Percentiles rank a stretch among this genome's conserved stretches.
Conservation (phyloP, 768 basidiomycete species). For the Galerina sulciceps region DNA sequence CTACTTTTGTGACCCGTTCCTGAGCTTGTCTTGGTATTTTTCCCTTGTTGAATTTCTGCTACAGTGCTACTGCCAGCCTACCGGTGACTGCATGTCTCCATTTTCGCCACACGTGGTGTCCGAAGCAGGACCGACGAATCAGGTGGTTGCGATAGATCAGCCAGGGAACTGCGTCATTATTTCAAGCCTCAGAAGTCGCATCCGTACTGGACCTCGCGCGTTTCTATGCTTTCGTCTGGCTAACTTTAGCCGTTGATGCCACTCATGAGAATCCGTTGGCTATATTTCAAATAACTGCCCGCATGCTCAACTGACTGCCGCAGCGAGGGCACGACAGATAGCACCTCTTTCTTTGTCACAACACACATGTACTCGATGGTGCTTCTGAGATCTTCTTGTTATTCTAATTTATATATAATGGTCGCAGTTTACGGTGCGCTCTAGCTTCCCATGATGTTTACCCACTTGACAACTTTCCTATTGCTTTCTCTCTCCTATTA, state of each 20-base stretch:
- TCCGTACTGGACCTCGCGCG: background rate
- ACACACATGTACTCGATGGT: background rate
- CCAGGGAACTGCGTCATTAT: background rate
- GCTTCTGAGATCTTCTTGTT: background rate
- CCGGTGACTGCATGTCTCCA: background rate
- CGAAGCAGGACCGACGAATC: constrained; percentile 8
- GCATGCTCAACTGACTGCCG: constrained; percentile 13
- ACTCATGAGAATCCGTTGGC: constrained; percentile 7
- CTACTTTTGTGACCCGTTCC: too few species aligned
- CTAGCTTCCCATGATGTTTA: constrained; percentile 9
- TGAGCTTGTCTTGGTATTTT: too few species aligned
- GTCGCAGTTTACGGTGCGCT: background rate
- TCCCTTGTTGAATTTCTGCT: too few species aligned
- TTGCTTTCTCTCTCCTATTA: constrained; percentile 9
- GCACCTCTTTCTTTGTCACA: background rate
- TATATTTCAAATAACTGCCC: constrained; percentile 10
- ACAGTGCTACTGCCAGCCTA: too few species aligned
- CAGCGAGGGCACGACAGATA: background rate
- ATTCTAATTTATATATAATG: constrained; percentile 6
- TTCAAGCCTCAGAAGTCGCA: background rate
- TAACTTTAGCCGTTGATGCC: constrained; percentile 11
- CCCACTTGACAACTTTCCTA: constrained; percentile 2
- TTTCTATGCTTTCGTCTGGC: background rate
- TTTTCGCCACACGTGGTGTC: background rate
- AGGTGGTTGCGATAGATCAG: constrained; percentile 1